A percentile compares a stretch with the other conserved stretches of the same genome.
Conservation (phyloP, 148 eudicot species). For the Limonium bicolor region DNA sequence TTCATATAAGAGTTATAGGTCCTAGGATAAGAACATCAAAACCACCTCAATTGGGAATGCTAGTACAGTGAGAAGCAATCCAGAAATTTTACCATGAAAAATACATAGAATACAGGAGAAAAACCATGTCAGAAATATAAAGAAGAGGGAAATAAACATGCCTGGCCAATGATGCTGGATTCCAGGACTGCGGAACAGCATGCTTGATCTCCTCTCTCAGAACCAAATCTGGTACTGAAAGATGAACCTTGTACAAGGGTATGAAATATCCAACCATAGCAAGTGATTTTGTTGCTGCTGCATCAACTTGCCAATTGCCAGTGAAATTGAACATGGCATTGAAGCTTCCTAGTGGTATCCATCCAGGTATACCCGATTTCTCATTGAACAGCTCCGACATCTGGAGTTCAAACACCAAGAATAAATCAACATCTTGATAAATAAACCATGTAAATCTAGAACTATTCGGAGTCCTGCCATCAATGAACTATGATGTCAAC, state of each 20-base stretch:
- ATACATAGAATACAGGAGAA: background rate
- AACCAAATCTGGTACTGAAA: constrained; percentile 38
- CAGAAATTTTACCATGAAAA: background rate
- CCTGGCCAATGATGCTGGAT: constrained; percentile 97
- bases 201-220: constrained; percentile 68
- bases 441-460: no score
- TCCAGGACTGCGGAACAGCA: constrained; percentile 88
- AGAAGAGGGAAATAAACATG: constrained; percentile 14
- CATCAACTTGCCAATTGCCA: constrained; percentile 78
- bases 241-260: constrained; percentile 40
- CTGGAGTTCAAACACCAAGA: constrained; percentile 22
- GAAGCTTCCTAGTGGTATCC: constrained; percentile 84
- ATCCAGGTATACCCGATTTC: constrained; percentile 51
- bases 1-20: no score
- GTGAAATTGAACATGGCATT: constrained; percentile 98
- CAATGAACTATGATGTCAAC: no score
- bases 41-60: no score
- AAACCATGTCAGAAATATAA: background rate
- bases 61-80: no score
- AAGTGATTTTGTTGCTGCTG: constrained; percentile 80
- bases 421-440: no score
- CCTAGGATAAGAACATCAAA: no score
- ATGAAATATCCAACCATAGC: constrained; percentile 73
- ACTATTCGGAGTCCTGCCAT: no score
- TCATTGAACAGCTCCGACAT: constrained; percentile 71